A percentile compares a stretch with the other conserved stretches of the same genome.
Conservation (phyloP, 192 early-diverging fungal species). For the Nowakowskiella sp. region DNA sequence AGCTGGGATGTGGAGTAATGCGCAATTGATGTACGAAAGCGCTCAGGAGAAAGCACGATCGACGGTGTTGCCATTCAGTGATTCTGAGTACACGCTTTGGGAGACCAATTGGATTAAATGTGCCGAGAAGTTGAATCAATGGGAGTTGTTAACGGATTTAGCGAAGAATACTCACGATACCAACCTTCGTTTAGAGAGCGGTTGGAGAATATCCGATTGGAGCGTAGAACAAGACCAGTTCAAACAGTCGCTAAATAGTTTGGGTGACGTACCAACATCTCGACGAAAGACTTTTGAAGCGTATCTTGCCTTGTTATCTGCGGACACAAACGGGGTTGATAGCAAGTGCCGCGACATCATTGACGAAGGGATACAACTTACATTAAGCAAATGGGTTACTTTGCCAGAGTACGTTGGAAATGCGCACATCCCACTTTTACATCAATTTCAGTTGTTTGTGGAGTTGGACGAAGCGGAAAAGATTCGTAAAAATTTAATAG, state of each 20-base stretch:
- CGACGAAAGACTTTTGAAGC: conserved; percentile 82
- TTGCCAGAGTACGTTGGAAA: conserved; percentile 76
- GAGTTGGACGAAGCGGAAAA: conserved; percentile 88
- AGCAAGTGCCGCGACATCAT: conserved; percentile 69
- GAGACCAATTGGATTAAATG: conserved; percentile 94
- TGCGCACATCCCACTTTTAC: conserved; percentile 79
- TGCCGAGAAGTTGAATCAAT: conserved; percentile 87
- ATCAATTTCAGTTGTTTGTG: conserved; percentile 93
- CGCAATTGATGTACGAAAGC: conserved; percentile 83
- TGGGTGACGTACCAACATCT: conserved; percentile 54
- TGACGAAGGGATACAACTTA: conserved; percentile 79
- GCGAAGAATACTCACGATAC: conserved; percentile 86
- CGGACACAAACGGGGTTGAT: conserved; percentile 43
- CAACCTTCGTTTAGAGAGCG: conserved; percentile 81
- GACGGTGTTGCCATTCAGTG: conserved; percentile 77
- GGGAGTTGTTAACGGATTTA: conserved; percentile 93
- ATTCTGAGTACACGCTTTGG: conserved; percentile 95
- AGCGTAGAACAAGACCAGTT: conserved; percentile 65
- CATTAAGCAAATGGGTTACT: conserved; percentile 72
- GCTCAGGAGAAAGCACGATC: conserved; percentile 88
- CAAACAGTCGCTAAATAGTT: conserved; percentile 54
- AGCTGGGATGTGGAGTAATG: conserved; percentile 83
- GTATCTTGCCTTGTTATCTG: conserved; percentile 58
- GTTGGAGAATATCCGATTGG: conserved; percentile 96
- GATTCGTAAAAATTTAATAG: conserved; percentile 74